Evolutionary conservation across 2,329 filamentous ascomycete genomes (phyloP).

Genomic region (Dactylonectria estremocensis): DNA sequence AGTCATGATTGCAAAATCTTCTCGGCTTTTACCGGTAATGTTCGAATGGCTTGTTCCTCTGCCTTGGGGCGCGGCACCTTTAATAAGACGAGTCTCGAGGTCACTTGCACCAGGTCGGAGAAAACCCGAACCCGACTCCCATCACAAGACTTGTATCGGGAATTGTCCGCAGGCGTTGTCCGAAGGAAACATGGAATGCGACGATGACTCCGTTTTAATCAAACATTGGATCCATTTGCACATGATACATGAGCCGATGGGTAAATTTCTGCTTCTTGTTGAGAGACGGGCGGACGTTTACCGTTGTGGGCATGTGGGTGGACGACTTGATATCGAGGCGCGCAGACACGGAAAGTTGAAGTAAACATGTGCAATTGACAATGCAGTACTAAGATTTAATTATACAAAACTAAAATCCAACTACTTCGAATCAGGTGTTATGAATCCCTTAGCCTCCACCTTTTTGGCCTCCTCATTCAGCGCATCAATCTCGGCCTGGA

Average conservation of each 20-base stretch:
- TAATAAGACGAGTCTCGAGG: constrained; percentile 1
- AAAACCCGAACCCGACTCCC: constrained; percentile 1
- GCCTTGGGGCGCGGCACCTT: constrained; percentile 4
- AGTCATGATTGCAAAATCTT: constrained; percentile 47
- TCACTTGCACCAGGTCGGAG: constrained; percentile 7
- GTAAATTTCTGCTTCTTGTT: neutral
- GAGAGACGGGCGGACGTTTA: neutral
- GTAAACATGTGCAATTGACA: neutral
- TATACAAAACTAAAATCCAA: neutral
- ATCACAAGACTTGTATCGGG: neutral
- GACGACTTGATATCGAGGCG: neutral
- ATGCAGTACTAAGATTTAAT: no score
- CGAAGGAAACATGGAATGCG: neutral
- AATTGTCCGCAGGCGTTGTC: neutral
- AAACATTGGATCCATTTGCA: constrained; percentile 1
- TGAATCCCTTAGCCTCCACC: constrained; percentile 54
- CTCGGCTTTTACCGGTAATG: neutral
- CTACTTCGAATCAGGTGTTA: constrained; percentile 9
- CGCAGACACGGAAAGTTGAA: neutral
- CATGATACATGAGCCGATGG: neutral
- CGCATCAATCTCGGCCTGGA: constrained; percentile 68
- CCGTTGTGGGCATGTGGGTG: neutral
- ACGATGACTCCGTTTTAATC: neutral
- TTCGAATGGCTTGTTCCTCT: neutral
- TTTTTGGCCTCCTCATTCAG: constrained; percentile 68